A percentile compares a stretch with the other conserved stretches of the same genome.
Evolutionary conservation across 2,329 filamentous ascomycete genomes (phyloP).

Genomic region (Calonectria leucothoes): DNA sequence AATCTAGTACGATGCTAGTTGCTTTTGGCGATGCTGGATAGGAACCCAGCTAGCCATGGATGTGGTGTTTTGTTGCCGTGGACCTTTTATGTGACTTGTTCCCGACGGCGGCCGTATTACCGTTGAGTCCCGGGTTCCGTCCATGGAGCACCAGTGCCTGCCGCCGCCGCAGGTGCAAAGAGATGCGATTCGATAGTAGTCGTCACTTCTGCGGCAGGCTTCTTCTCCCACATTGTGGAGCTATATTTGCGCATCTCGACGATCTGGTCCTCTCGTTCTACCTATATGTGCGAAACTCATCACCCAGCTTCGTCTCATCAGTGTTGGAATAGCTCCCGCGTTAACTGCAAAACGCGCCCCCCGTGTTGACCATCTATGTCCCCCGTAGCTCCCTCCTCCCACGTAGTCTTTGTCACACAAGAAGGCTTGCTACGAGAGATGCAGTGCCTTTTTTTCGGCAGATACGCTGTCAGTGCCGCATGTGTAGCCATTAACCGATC

Average conservation of each 20-base stretch:
- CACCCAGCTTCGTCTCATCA: neutral
- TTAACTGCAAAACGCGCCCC: neutral
- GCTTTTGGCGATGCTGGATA: neutral
- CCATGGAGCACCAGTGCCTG: conserved; percentile 8
- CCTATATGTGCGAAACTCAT: neutral
- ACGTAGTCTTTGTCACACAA: neutral
- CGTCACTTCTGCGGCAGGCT: neutral
- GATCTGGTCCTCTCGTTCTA: neutral
- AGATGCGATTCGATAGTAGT: conserved; percentile 22
- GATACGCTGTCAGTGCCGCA: conserved; percentile 24
- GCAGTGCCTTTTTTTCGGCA: conserved; percentile 14
- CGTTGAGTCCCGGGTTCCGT: neutral
- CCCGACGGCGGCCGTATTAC: conserved; percentile 1
- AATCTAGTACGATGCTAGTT: neutral
- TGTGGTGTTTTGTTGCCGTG: neutral
- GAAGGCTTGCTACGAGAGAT: neutral
- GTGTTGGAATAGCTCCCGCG: neutral
- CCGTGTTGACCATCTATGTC: neutral
- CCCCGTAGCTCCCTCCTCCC: neutral
- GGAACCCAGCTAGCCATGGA: neutral
- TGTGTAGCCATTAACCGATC: conserved; percentile 18
- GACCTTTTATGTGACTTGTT: conserved; percentile 5
- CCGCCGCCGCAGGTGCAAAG: neutral
- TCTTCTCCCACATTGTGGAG: conserved; percentile 6
- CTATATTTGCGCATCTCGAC: neutral